These are phyloP conservation scores for Diophrys appendiculata DNA, from an alignment of 73 alveolate genomes.

Conservation along the genomic window DNA sequence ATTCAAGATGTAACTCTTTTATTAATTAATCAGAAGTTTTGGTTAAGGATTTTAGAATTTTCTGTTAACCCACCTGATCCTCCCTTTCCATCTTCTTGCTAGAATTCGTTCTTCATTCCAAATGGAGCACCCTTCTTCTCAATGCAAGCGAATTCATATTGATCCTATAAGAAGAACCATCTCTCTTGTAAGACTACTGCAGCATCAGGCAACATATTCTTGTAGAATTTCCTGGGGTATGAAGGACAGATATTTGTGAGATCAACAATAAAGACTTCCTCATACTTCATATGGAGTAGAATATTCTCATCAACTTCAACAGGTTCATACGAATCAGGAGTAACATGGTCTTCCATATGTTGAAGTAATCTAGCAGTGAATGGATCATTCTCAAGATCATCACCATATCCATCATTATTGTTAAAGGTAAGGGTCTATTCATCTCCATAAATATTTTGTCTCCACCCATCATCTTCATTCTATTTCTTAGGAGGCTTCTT, in stretches of 20 bases:
- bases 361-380: constrained; percentile 77
- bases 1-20: too few species aligned
- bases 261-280: constrained; percentile 87
- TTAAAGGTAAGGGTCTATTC: constrained; percentile 72
- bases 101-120: constrained; percentile 58
- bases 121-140: constrained; percentile 88
- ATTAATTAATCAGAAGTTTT: too few species aligned
- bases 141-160: constrained; percentile 86
- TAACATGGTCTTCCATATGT: constrained; percentile 67
- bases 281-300: constrained; percentile 74
- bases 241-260: constrained; percentile 70
- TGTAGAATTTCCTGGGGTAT: constrained; percentile 75
- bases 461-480: constrained; percentile 69
- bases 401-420: constrained; percentile 24
- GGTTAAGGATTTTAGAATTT: too few species aligned
- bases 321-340: constrained; percentile 70
- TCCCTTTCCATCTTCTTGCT: constrained; percentile 37
- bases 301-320: constrained; percentile 82
- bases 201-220: constrained; percentile 83
- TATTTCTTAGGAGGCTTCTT: not conserved
- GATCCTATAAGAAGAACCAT: constrained; percentile 87
- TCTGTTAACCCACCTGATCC: too few species aligned
- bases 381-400: constrained; percentile 59
- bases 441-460: constrained; percentile 63
- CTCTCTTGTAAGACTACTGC: constrained; percentile 77